Conservation (phyloP, 1,139 yeast species). For the Trichomonascaceae sp. region DNA sequence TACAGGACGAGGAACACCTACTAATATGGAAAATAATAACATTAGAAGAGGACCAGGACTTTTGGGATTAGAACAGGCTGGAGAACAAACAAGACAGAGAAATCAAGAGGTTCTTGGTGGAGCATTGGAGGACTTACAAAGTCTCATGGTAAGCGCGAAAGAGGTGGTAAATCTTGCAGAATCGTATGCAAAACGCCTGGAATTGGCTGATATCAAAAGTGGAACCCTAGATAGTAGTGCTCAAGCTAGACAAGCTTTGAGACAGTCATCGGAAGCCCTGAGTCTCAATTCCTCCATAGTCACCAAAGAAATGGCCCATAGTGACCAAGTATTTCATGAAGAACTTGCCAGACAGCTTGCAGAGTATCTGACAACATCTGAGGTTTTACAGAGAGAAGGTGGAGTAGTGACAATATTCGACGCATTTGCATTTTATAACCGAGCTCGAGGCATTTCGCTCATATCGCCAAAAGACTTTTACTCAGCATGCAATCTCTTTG, state of each 20-base stretch:
- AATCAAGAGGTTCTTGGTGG: constrained; percentile 59
- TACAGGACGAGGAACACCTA: constrained; percentile 1
- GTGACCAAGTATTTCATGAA: constrained; percentile 37
- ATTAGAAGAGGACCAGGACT: constrained; percentile 44
- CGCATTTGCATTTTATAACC: constrained; percentile 53
- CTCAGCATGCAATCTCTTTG: constrained; percentile 47
- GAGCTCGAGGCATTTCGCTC: constrained; percentile 53
- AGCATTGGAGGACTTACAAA: constrained; percentile 73
- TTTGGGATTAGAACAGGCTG: constrained; percentile 59
- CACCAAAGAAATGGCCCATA: constrained; percentile 35
- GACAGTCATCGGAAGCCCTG: constrained; percentile 30
- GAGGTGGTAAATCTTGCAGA: constrained; percentile 61
- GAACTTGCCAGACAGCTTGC: constrained; percentile 54
- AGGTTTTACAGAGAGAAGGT: constrained; percentile 42
- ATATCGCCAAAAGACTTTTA: constrained; percentile 53
- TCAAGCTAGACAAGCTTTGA: constrained; percentile 26
- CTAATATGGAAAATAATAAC: neutral
- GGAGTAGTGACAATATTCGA: constrained; percentile 58
- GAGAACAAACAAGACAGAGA: constrained; percentile 50
- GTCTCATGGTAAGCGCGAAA: constrained; percentile 69
- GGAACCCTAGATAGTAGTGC: constrained; percentile 9
- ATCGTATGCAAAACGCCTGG: constrained; percentile 37
- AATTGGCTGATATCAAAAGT: constrained; percentile 18
- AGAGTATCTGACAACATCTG: constrained; percentile 40
- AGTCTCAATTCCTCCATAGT: constrained; percentile 32